These are phyloP conservation scores for Leonotis leonurus DNA, from an alignment of 257 asterid species.

Conservation along the genomic window DNA sequence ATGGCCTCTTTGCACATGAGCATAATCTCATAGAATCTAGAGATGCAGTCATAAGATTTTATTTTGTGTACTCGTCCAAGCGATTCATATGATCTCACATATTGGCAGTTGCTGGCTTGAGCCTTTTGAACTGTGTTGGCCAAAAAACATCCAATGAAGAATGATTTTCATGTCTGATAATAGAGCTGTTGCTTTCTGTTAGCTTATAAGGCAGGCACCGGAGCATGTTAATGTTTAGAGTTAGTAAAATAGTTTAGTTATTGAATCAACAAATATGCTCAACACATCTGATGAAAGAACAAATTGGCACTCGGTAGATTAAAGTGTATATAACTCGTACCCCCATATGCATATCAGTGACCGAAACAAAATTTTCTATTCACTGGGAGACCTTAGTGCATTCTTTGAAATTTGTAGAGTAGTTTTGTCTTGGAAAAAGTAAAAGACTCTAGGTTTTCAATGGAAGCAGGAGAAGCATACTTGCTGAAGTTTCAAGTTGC, in stretches of 20 bases:
- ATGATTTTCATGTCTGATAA: not conserved
- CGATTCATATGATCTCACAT: not conserved
- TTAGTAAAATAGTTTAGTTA: not conserved
- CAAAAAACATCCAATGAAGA: not conserved
- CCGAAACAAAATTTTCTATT: not conserved
- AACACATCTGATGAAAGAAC: not conserved
- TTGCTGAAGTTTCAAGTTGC: not conserved
- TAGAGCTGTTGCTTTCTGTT: not conserved
- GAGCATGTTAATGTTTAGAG: not conserved
- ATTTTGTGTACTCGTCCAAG: not conserved
- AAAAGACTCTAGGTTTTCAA: not conserved
- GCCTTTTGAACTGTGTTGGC: not conserved
- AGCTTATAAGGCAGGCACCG: not conserved
- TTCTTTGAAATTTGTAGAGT: not conserved
- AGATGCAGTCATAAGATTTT: not conserved
- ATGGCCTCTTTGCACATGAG: not conserved
- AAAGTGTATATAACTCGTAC: too few relatives aligned
- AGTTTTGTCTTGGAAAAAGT: not conserved
- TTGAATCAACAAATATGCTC: not conserved
- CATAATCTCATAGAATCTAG: not conserved
- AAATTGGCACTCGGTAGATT: not conserved
- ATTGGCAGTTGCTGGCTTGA: not conserved
- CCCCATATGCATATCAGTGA: too few relatives aligned
- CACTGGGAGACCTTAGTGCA: not conserved
- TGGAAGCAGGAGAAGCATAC: not conserved